A percentile compares a stretch with the other conserved stretches of the same genome.
Conservation (phyloP, 176 grass and related monocot genomes). For the Oryza brachyantha region DNA sequence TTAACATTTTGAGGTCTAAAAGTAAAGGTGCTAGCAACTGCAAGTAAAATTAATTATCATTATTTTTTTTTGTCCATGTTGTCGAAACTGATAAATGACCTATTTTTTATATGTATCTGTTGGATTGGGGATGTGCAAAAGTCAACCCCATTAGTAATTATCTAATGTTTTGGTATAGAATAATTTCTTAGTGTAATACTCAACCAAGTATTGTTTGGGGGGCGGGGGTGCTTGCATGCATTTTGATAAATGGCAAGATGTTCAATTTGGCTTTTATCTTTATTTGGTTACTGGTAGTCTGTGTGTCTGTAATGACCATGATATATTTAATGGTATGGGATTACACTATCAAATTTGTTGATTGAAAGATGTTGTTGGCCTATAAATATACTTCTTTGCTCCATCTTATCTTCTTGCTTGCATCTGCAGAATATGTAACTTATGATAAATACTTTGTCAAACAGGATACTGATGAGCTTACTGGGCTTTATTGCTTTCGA, state of each 20-base stretch:
- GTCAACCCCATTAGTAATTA: background rate
- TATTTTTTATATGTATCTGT: background rate
- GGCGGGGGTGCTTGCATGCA: background rate
- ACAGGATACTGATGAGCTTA: constrained; percentile 94
- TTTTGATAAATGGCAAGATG: background rate
- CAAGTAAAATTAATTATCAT: background rate
- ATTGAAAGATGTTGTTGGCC: background rate
- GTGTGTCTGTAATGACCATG: background rate
- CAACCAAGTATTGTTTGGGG: background rate
- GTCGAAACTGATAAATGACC: background rate
- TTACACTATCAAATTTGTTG: background rate
- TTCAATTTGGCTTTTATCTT: background rate
- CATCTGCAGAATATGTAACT: constrained; percentile 2
- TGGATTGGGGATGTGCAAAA: background rate
- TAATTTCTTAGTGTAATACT: background rate
- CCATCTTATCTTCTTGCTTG: background rate
- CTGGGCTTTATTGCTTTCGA: constrained; percentile 95
- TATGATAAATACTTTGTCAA: constrained; percentile 32
- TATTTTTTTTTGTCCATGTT: background rate
- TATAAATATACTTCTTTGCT: background rate
- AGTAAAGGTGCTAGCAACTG: background rate
- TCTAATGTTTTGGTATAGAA: background rate
- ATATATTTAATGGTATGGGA: background rate
- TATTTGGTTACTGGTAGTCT: background rate
- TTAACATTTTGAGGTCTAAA: background rate